These are phyloP conservation scores for Yamadazyma jaroonii DNA, from an alignment of 1,139 yeast species.

Conservation along the genomic window DNA sequence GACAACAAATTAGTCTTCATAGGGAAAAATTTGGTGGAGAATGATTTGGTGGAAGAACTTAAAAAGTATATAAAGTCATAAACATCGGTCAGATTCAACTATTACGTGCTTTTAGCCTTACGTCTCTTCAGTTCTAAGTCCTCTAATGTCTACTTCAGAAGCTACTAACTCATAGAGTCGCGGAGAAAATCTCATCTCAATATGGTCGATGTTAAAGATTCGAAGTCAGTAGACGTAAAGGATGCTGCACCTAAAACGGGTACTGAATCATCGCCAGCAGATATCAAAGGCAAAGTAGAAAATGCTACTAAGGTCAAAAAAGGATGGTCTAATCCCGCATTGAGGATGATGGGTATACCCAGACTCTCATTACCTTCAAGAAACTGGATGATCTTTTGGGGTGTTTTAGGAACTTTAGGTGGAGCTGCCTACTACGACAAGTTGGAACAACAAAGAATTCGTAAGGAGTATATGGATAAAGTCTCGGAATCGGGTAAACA, in stretches of 20 bases:
- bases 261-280: not conserved
- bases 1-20: slow-evolving; percentile 71
- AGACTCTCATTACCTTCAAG: slow-evolving; percentile 77
- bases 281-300: not conserved
- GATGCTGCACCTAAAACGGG: too few relatives aligned
- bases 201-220: too few relatives aligned
- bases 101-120: too few relatives aligned
- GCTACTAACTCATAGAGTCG: too few relatives aligned
- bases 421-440: slow-evolving; percentile 82
- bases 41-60: slow-evolving; percentile 28
- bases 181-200: too few relatives aligned
- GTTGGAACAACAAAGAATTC: slow-evolving; percentile 61
- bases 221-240: too few relatives aligned
- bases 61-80: not conserved
- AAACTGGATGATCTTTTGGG: slow-evolving; percentile 92
- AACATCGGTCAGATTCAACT: too few relatives aligned
- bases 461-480: slow-evolving; percentile 63
- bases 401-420: slow-evolving; percentile 58
- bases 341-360: slow-evolving; percentile 84
- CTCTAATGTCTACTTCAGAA: too few relatives aligned
- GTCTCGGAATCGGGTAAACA: slow-evolving; percentile 51
- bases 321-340: slow-evolving; percentile 81
- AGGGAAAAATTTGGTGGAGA: slow-evolving; percentile 58
- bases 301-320: slow-evolving; percentile 24
- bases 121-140: too few relatives aligned